These are phyloP conservation scores for Yamadazyma mexicana DNA, from an alignment of 1,139 yeast species.

Conservation along the genomic window DNA sequence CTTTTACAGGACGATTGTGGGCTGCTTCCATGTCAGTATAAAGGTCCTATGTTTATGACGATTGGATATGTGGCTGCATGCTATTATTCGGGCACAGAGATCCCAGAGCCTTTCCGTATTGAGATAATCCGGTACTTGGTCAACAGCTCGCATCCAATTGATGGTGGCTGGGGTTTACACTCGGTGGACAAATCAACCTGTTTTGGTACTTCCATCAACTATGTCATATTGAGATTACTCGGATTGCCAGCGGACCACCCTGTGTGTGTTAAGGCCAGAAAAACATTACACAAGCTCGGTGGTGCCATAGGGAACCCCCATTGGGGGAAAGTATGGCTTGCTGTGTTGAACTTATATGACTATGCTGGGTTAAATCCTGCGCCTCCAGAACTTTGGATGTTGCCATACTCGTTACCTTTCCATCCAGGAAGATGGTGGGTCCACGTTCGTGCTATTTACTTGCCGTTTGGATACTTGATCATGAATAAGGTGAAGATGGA, in stretches of 20 bases:
- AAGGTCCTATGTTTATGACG: slow-evolving; percentile 97
- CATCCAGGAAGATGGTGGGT: slow-evolving; percentile 99
- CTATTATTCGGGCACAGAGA: slow-evolving; percentile 67
- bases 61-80: slow-evolving; percentile 81
- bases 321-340: slow-evolving; percentile 96
- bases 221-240: slow-evolving; percentile 70
- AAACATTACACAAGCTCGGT: slow-evolving; percentile 68
- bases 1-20: slow-evolving; percentile 79
- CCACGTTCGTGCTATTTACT: slow-evolving; percentile 89
- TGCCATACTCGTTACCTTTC: slow-evolving; percentile 78
- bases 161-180: slow-evolving; percentile 99
- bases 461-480: slow-evolving; percentile 82
- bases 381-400: slow-evolving; percentile 91
- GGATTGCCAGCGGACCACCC: slow-evolving; percentile 77
- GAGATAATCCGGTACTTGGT: slow-evolving; percentile 84
- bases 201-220: slow-evolving; percentile 90
- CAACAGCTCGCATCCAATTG: slow-evolving; percentile 92
- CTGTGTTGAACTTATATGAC: slow-evolving; percentile 74
- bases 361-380: slow-evolving; percentile 99
- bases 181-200: slow-evolving; percentile 90
- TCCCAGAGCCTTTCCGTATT: slow-evolving; percentile 61
- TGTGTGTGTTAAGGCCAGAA: slow-evolving; percentile 77
- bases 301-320: slow-evolving; percentile 92
- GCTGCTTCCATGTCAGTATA: slow-evolving; percentile 86
- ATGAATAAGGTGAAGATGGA: slow-evolving; percentile 57